Conservation (phyloP, 371 early-diverging fungal genomes). For the Polyrhizophydium stewartii region DNA sequence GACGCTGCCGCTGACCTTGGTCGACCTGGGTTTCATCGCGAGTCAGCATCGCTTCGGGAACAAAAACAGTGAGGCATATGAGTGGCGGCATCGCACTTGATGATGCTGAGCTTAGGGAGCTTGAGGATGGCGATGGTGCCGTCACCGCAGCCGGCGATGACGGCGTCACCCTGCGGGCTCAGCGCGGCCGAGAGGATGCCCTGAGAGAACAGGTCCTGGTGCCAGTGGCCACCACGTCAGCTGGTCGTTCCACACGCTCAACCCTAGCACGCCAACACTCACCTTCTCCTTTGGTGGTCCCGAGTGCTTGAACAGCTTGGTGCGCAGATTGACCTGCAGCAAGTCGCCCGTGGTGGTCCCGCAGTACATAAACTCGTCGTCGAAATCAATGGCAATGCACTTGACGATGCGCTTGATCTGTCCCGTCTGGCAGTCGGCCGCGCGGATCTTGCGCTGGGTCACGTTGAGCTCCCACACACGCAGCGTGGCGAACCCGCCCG, state of each 20-base stretch:
- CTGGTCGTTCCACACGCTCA: too few relatives aligned
- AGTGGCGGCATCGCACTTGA: conserved; percentile 27
- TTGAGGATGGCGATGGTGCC: conserved; percentile 43
- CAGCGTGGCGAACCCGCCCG: conserved; percentile 46
- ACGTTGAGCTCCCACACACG: conserved; percentile 45
- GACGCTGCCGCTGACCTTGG: conserved; percentile 50
- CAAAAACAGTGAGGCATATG: neutral
- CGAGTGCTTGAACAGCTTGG: conserved; percentile 43
- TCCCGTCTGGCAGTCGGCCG: conserved; percentile 47
- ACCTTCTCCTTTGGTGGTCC: conserved; percentile 55
- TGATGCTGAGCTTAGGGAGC: conserved; percentile 41
- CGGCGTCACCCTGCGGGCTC: conserved; percentile 22
- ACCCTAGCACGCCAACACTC: neutral
- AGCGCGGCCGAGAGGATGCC: conserved; percentile 43
- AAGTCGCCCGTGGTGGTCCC: conserved; percentile 58
- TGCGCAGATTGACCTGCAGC: conserved; percentile 39
- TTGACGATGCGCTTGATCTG: conserved; percentile 55
- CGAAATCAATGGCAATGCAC: conserved; percentile 39
- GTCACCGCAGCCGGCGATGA: conserved; percentile 51
- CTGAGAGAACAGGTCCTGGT: conserved; percentile 46
- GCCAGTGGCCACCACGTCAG: too few relatives aligned
- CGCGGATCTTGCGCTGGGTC: conserved; percentile 38
- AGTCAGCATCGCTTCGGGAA: too few relatives aligned
- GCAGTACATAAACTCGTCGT: conserved; percentile 54
- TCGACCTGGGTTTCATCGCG: conserved; percentile 2